phyloP scores from a whole-genome alignment of 169 alveolate species.

The Plasmodium reichenowi region DNA sequence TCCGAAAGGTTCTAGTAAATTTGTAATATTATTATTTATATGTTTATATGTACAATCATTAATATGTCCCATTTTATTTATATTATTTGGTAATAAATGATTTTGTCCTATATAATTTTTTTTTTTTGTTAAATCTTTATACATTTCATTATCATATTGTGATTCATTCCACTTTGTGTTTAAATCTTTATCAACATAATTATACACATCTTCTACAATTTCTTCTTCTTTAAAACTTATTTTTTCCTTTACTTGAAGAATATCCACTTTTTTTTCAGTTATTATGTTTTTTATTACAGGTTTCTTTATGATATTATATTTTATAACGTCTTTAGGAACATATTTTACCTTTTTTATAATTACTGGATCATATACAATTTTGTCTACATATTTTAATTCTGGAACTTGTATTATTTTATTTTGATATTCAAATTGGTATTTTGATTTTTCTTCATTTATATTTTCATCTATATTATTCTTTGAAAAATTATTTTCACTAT shows the following conservation, averaged over 20 bases:
- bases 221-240: constrained; percentile 78
- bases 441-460: constrained; percentile 73
- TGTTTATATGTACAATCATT: constrained; percentile 3
- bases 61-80: neutral
- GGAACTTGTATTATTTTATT: constrained; percentile 81
- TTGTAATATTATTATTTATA: constrained; percentile 15
- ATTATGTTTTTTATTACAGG: constrained; percentile 78
- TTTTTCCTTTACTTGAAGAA: constrained; percentile 55
- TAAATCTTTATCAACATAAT: constrained; percentile 54
- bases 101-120: constrained; percentile 7
- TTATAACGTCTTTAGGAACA: constrained; percentile 80
- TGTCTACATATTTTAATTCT: constrained; percentile 78
- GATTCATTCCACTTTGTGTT: neutral
- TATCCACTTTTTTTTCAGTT: constrained; percentile 61
- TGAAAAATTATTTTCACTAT: too few species aligned
- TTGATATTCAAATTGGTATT: constrained; percentile 61
- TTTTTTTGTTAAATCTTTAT: neutral
- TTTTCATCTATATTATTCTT: constrained; percentile 70
- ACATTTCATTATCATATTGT: neutral
- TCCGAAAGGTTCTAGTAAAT: constrained; percentile 76
- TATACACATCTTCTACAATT: constrained; percentile 77
- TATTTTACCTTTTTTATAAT: constrained; percentile 79
- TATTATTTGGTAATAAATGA: neutral
- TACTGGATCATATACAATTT: constrained; percentile 76
- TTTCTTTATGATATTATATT: constrained; percentile 79